Conservation (phyloP, 306 rosid species). For the Heteromeles arbutifolia region DNA sequence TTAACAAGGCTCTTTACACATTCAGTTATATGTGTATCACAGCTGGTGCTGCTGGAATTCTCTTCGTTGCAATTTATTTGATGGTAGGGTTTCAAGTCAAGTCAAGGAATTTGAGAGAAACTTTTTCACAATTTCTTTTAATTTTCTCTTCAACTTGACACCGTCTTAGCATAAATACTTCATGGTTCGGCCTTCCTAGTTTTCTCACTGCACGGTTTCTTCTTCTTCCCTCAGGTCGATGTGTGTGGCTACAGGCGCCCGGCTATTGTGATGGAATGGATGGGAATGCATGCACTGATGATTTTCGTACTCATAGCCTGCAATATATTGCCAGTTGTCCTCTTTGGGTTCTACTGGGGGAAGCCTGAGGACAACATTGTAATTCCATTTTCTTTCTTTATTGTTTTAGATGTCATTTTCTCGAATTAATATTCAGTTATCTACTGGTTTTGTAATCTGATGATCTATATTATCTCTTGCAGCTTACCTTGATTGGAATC, state of each 20-base stretch:
- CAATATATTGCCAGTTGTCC: conserved; percentile 72
- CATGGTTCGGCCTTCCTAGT: neutral
- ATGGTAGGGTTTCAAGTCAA: conserved; percentile 43
- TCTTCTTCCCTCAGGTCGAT: conserved; percentile 56
- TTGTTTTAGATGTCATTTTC: neutral
- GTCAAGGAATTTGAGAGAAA: neutral
- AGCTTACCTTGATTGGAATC: conserved; percentile 60
- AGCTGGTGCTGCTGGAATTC: conserved; percentile 76
- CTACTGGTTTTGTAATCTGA: neutral
- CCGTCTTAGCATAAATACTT: neutral
- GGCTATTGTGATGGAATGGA: conserved; percentile 66
- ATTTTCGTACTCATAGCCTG: conserved; percentile 73
- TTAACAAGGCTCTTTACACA: conserved; percentile 85
- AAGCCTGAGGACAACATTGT: conserved; percentile 77
- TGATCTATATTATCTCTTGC: conserved; percentile 12
- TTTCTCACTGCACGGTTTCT: neutral
- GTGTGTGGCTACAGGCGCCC: conserved; percentile 62
- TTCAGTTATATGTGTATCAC: conserved; percentile 84
- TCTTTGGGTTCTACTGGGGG: conserved; percentile 81
- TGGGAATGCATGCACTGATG: conserved; percentile 84
- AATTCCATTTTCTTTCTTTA: conserved; percentile 13
- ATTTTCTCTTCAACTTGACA: neutral
- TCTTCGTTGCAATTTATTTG: conserved; percentile 68
- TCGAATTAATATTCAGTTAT: neutral
- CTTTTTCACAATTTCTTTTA: neutral